Base-by-base conservation (phyloP, 164 flowering plant species). In the Tetrastigma voinierianum region DNA sequence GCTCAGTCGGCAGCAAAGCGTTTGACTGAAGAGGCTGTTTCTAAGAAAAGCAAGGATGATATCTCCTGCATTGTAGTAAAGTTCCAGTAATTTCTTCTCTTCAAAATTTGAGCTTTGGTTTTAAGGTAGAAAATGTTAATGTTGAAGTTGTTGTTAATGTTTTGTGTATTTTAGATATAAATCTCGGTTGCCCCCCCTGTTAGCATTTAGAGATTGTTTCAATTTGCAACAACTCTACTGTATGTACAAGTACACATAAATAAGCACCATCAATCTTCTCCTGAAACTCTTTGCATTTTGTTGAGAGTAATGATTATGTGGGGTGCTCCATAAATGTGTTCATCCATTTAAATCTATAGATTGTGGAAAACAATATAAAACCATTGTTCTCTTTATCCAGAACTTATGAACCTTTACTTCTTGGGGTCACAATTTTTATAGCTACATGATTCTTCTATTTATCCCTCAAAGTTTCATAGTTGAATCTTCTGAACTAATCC, bases 21-120 rank as follows among this genome's bases (percentile, higher is more conserved):
- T 62, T 62, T 87, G 69, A 79, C 75, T 8, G 89, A 82, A 1
- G 84, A 78, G 23, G 91, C 91, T 2, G 21, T 87, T 43, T 51
- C 77, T 9, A 82, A 74, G 80, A 84, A 74, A 68, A 87, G 92
- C 66, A 75, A 69, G 67, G 92, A 87, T 77, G 92, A 87, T 74
- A 87, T 85, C 54, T 85, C 92, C 3, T 85, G 89, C 78, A 76
- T 87, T 18, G 89, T 87, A 32, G 87, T 87, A 15, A 83, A 70
- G 69, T 81, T 87, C 45, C 80, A 72, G 32, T 81, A 77, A 78
- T 60, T 49, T n/a, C n/a, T 14, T 32, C 46, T 1, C 21, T 43
- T 9, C 1, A 1, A 14, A 59, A 13, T 4, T 14, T 57, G 44
- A 57, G 59, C 23, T 59, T 45, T 32, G 40, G 3, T 32, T 32